These are phyloP conservation scores for Trichosporon sp. DNA, from an alignment of 1,284 basidiomycete species.

Conservation along the genomic window DNA sequence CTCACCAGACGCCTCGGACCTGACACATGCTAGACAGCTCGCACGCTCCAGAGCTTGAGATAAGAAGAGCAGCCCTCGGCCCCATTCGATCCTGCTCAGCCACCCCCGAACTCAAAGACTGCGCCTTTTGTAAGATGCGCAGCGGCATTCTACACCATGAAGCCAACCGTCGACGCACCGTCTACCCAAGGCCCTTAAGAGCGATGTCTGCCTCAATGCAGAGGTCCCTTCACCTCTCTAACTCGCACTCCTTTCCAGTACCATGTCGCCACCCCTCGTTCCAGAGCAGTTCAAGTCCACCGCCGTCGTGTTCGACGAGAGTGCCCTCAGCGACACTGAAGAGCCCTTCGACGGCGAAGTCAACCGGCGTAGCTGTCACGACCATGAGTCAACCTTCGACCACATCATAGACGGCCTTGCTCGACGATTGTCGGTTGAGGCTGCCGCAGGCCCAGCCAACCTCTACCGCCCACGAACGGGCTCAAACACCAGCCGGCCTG, in stretches of 20 bases:
- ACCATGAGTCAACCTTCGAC: neutral
- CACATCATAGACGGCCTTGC: neutral
- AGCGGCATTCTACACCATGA: neutral
- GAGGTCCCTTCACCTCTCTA: neutral
- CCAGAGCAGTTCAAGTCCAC: neutral
- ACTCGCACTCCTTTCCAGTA: neutral
- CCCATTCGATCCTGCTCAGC: neutral
- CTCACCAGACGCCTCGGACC: neutral
- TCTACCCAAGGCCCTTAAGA: neutral
- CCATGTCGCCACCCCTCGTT: neutral
- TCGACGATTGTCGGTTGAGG: constrained; percentile 14
- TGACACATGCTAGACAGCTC: neutral
- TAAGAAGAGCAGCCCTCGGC: neutral
- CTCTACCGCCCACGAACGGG: constrained; percentile 16
- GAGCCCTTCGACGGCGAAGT: neutral
- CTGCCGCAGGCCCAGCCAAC: constrained; percentile 10
- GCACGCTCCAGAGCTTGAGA: neutral
- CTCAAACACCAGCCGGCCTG: constrained; percentile 4
- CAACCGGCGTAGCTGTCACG: neutral
- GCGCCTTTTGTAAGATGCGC: neutral
- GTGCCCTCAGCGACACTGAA: neutral
- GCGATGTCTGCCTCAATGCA: no score
- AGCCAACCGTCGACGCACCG: neutral
- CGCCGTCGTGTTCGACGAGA: neutral
- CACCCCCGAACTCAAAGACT: neutral